Base-by-base conservation (phyloP, 2,329 filamentous ascomycete species). In the Tetracladium maxilliforme region DNA sequence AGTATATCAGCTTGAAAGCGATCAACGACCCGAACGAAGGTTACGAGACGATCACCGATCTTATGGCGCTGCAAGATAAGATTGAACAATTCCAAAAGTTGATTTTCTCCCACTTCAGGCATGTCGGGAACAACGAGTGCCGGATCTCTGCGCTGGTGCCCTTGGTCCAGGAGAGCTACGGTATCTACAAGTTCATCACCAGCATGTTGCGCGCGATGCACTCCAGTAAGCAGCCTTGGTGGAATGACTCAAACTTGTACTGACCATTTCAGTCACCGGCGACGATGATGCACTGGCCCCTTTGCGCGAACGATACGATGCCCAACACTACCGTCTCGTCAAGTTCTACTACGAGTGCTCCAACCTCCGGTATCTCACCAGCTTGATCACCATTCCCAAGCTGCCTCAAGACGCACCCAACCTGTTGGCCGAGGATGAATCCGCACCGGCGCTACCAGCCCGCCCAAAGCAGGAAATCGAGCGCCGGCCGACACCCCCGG, bases 311-410 rank as follows among this genome's bases (percentile, higher is more conserved):
- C 69, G 87, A 42, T 98, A 95, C 48, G 79, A 94, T 48, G 84
- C 90, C 10, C 90, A 95, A 45, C 90, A 98, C 51, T 87, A 95
- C 58, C 80, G 90, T 11, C 68, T 98, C 10, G 80, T 93, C 45
- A 90, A 92, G 45, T 98, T 95, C 55, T 98, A 98, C 56, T 95
- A 95, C 52, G 90, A 98, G 54, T 98, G 90, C 54, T 94, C 90
- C 8, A 98, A 95, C 49, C 64, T 98, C 28, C 78, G 90, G 39
- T 98, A 98, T 47, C 66, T 98, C 24, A 98, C 90, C 10, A 93
- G 84, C 42, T 62, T 98, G 25, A 95, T 98, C 44, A 92, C 83
- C 3, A 83, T 98, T 6, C 90, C 90, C 2, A 95, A 94, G 49
- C 67, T 98, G 25, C 86, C 90, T 1, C 82, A 92, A 52, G 86